Evolutionary conservation across 768 basidiomycete species (phyloP).

Genomic region (Kwoniella botswanensis): DNA sequence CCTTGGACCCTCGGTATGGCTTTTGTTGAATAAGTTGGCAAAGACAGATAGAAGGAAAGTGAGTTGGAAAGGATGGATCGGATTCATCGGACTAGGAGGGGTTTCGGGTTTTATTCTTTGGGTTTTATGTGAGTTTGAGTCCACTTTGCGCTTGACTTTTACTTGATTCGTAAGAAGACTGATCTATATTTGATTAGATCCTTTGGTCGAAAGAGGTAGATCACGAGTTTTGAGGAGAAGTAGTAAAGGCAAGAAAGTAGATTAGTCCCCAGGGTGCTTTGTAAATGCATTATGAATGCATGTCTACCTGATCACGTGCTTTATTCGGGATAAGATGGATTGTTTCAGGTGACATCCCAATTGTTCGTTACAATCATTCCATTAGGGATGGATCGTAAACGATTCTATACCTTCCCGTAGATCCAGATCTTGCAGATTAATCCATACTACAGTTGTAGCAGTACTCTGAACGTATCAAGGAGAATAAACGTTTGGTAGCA

Average conservation of each 20-base stretch:
- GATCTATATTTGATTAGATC: not conserved
- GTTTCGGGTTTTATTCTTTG: conserved; percentile 35
- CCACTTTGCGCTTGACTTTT: too few species aligned
- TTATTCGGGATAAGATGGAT: not conserved
- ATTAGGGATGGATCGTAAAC: too few species aligned
- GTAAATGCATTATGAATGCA: too few species aligned
- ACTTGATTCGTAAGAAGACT: not conserved
- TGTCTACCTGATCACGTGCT: too few species aligned
- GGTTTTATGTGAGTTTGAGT: conserved; percentile 31
- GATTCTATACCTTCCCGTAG: not conserved
- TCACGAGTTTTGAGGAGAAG: conserved; percentile 3
- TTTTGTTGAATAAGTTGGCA: conserved; percentile 7
- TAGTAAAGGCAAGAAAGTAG: conserved; percentile 4
- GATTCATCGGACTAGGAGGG: conserved; percentile 35
- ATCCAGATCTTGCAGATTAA: not conserved
- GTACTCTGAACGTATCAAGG: not conserved
- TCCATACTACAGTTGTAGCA: not conserved
- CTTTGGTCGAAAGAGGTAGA: conserved; percentile 9
- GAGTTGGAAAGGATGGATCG: conserved; percentile 29
- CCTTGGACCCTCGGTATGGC: not conserved
- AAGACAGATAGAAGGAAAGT: conserved; percentile 15
- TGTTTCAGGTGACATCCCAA: not conserved
- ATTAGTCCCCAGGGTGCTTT: not conserved
- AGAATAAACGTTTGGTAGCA: too few species aligned
- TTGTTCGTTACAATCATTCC: too few species aligned